Conservation (phyloP, 148 eudicot species). For the Dysphania ambrosioides region DNA sequence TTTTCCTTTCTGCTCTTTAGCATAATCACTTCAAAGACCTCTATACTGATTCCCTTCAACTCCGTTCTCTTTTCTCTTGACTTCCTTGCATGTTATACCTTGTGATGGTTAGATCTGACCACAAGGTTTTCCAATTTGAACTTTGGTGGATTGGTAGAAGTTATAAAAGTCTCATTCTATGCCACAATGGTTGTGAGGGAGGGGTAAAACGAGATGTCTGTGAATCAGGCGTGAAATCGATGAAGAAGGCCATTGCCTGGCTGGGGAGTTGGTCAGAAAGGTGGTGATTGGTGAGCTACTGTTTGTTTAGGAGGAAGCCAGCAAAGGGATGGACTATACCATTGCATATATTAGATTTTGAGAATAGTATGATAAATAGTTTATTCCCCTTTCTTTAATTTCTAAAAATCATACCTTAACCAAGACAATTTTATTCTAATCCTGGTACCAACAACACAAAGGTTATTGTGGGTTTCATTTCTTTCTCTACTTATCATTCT, state of each 20-base stretch:
- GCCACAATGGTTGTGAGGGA: background rate
- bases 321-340: background rate
- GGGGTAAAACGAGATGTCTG: background rate
- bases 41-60: background rate
- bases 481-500: background rate
- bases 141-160: background rate
- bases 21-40: background rate
- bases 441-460: background rate
- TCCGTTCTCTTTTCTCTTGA: conserved; percentile 1
- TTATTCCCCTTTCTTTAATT: background rate
- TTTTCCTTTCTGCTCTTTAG: background rate
- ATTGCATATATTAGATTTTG: background rate
- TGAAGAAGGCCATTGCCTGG: background rate
- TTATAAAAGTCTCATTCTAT: background rate
- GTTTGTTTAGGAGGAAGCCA: background rate
- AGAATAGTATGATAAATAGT: background rate
- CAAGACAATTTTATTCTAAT: background rate
- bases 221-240: background rate
- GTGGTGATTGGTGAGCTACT: background rate
- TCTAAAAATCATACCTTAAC: background rate
- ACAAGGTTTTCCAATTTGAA: background rate
- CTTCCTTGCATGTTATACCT: background rate
- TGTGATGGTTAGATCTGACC: background rate
- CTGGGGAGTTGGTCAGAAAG: background rate
- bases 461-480: background rate